Evolutionary conservation across 2,329 filamentous ascomycete genomes (phyloP).

Genomic region (Xenoacremonium recifei): DNA sequence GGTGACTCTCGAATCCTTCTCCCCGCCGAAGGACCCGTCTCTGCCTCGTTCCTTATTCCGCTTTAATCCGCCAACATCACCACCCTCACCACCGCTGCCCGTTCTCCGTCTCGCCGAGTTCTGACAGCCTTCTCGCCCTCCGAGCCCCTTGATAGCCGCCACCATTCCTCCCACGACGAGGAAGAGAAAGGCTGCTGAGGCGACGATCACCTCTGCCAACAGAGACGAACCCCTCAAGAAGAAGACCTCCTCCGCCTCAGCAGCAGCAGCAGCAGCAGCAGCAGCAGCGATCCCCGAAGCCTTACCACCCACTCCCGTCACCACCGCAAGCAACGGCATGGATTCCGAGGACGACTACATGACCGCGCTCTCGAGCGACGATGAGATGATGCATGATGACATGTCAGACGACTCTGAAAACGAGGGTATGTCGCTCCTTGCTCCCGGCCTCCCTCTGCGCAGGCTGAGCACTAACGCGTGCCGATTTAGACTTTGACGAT

Average conservation of each 20-base stretch:
- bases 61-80: too few relatives aligned
- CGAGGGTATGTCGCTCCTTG: constrained; percentile 43
- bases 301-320: constrained; percentile 59
- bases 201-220: constrained; percentile 51
- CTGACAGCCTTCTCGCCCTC: background rate
- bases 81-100: too few relatives aligned
- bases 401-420: constrained; percentile 68
- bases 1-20: too few relatives aligned
- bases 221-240: constrained; percentile 47
- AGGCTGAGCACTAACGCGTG: constrained; percentile 12
- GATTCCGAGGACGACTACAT: constrained; percentile 95
- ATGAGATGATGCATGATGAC: constrained; percentile 71
- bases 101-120: too few relatives aligned
- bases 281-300: constrained; percentile 33
- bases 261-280: constrained; percentile 36
- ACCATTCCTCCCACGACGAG: constrained; percentile 60
- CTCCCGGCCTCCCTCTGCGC: constrained; percentile 7
- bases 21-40: too few relatives aligned
- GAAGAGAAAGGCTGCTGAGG: constrained; percentile 66
- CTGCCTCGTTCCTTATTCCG: too few relatives aligned
- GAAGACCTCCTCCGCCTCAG: constrained; percentile 57
- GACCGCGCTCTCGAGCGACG: constrained; percentile 74
- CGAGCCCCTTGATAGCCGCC: constrained; percentile 30
- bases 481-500: constrained; percentile 51
- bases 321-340: constrained; percentile 64